Evolutionary conservation across 495 filamentous ascomycete species (phyloP).

Genomic region (Aspergillus homomorphus): DNA sequence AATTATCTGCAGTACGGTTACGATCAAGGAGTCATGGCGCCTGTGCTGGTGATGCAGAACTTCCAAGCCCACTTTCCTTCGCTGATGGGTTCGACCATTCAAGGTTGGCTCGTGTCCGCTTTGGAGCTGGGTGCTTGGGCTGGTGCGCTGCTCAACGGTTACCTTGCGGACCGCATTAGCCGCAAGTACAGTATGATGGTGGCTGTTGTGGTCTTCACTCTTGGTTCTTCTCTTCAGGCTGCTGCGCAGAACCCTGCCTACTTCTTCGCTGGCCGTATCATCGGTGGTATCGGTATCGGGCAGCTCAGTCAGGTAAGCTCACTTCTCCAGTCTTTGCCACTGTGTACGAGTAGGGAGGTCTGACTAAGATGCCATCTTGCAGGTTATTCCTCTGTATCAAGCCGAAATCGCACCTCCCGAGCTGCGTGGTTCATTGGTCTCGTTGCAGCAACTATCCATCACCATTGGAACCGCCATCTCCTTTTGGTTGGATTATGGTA

Average conservation of each 20-base stretch:
- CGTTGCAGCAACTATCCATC: slow-evolving; percentile 69
- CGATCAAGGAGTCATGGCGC: slow-evolving; percentile 80
- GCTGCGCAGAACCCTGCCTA: slow-evolving; percentile 35
- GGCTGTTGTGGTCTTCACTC: slow-evolving; percentile 65
- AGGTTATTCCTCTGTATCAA: slow-evolving; percentile 18
- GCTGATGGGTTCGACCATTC: slow-evolving; percentile 59
- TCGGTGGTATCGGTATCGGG: slow-evolving; percentile 60
- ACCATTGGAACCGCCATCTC: slow-evolving; percentile 61
- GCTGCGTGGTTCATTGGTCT: slow-evolving; percentile 67
- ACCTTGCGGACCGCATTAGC: slow-evolving; percentile 69
- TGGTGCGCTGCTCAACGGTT: slow-evolving; percentile 70
- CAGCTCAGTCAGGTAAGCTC: slow-evolving; percentile 49
- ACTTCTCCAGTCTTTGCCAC: no score
- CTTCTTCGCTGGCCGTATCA: slow-evolving; percentile 46
- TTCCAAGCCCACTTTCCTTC: slow-evolving; percentile 40
- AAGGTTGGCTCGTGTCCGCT: slow-evolving; percentile 75
- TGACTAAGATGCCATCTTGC: no score
- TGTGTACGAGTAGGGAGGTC: no score
- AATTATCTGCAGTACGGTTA: slow-evolving; percentile 42
- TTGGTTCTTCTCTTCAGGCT: slow-evolving; percentile 53
- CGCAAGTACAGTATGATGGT: slow-evolving; percentile 76
- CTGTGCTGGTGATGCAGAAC: slow-evolving; percentile 36
- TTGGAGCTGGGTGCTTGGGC: slow-evolving; percentile 81
- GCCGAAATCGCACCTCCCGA: slow-evolving; percentile 55
- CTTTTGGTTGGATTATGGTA: slow-evolving; percentile 61